These are phyloP conservation scores for Flaveria bidentis DNA, from an alignment of 129 eudicot species.

Conservation along the genomic window DNA sequence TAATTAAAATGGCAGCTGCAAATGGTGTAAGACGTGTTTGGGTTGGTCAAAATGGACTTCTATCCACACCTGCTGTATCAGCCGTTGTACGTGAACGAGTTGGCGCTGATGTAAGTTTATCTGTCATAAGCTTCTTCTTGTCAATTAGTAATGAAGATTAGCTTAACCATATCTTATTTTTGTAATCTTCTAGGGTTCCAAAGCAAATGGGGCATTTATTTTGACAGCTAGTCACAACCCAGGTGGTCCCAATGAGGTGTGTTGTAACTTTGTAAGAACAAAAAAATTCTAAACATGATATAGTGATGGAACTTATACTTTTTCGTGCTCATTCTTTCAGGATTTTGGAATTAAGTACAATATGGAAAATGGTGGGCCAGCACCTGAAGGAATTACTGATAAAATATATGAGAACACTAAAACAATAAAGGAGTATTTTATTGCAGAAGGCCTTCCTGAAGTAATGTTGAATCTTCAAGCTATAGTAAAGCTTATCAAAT, in stretches of 20 bases:
- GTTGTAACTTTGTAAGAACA: constrained; percentile 11
- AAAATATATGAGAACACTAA: constrained; percentile 85
- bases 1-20: constrained; percentile 94
- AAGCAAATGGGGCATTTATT: constrained; percentile 93
- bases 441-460: constrained; percentile 91
- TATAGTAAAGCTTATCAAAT: neutral
- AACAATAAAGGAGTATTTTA: constrained; percentile 86
- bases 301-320: constrained; percentile 1
- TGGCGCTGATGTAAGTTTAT: constrained; percentile 79
- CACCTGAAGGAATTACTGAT: constrained; percentile 96
- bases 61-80: constrained; percentile 99
- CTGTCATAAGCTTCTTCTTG: constrained; percentile 12
- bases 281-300: neutral
- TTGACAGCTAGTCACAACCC: constrained; percentile 99
- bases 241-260: constrained; percentile 95
- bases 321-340: constrained; percentile 41
- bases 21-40: constrained; percentile 93
- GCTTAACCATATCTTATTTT: constrained; percentile 5
- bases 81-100: constrained; percentile 91
- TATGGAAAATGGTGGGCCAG: constrained; percentile 99
- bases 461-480: constrained; percentile 41
- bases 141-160: neutral
- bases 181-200: constrained; percentile 61
- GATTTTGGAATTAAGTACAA: constrained; percentile 97
- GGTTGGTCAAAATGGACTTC: constrained; percentile 90